These are phyloP conservation scores for Talaromyces thailandensis DNA, from an alignment of 495 filamentous ascomycete genomes.

Conservation along the genomic window DNA sequence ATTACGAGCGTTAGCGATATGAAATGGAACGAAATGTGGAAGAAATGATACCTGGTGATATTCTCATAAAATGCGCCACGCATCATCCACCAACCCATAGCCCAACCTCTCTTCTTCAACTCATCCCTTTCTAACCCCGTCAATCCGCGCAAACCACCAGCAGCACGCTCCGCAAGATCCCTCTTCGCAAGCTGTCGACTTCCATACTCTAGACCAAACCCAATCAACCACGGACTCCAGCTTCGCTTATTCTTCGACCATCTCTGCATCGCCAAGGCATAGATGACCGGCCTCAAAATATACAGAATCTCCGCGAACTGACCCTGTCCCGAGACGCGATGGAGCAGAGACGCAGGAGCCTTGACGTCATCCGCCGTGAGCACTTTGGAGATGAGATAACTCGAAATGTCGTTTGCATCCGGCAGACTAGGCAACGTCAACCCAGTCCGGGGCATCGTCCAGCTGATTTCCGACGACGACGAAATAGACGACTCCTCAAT, in stretches of 20 bases:
- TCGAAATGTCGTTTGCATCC: conserved; percentile 65
- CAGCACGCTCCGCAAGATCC: conserved; percentile 55
- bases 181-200: conserved; percentile 74
- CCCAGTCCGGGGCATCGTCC: conserved; percentile 94
- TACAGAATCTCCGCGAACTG: conserved; percentile 82
- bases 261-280: conserved; percentile 75
- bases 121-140: conserved; percentile 86
- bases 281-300: conserved; percentile 80
- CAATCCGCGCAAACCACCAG: conserved; percentile 58
- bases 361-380: conserved; percentile 95
- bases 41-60: conserved; percentile 58
- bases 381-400: conserved; percentile 83
- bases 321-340: conserved; percentile 56
- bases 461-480: conserved; percentile 41
- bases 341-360: conserved; percentile 71
- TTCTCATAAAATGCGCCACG: conserved; percentile 94
- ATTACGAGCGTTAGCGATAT: conserved; percentile 23
- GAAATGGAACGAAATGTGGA: neutral
- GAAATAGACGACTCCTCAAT: conserved; percentile 21
- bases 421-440: conserved; percentile 75
- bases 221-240: conserved; percentile 90
- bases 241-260: conserved; percentile 48
- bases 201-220: conserved; percentile 77
- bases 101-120: conserved; percentile 75
- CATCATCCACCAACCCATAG: conserved; percentile 89